Evolutionary conservation across 2,329 filamentous ascomycete species (phyloP).

Genomic region (Pseudocercospora crystallina): DNA sequence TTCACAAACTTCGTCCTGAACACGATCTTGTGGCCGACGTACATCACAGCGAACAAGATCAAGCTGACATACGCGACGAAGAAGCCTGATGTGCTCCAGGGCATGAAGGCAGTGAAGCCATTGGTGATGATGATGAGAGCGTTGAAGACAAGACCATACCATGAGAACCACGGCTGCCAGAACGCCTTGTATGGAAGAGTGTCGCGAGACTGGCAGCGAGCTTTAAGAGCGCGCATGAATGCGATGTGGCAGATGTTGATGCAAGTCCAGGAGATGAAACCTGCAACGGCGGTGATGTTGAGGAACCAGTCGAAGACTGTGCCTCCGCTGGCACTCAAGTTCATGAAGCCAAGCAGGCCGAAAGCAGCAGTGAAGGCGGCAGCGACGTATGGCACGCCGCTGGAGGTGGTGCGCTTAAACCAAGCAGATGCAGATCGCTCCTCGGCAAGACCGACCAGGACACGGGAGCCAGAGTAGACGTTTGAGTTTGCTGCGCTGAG

Average conservation of each 20-base stretch:
- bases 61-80: slow-evolving; percentile 74
- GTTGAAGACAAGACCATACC: slow-evolving; percentile 63
- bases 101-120: slow-evolving; percentile 74
- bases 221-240: slow-evolving; percentile 68
- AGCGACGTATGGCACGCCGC: slow-evolving; percentile 73
- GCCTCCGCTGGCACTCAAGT: slow-evolving; percentile 67
- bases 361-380: slow-evolving; percentile 66
- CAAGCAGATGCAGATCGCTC: slow-evolving; percentile 55
- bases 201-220: slow-evolving; percentile 67
- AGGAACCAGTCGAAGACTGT: slow-evolving; percentile 74
- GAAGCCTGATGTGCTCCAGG: slow-evolving; percentile 69
- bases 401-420: slow-evolving; percentile 57
- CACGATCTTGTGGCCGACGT: slow-evolving; percentile 69
- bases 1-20: slow-evolving; percentile 45
- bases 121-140: slow-evolving; percentile 73
- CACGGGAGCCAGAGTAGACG: slow-evolving; percentile 67
- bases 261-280: slow-evolving; percentile 70
- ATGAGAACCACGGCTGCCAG: slow-evolving; percentile 71
- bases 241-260: slow-evolving; percentile 70
- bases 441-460: slow-evolving; percentile 66
- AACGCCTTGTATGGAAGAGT: slow-evolving; percentile 68
- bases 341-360: slow-evolving; percentile 70
- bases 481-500: slow-evolving; percentile 69
- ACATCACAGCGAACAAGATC: slow-evolving; percentile 67
- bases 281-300: slow-evolving; percentile 69